Base-by-base conservation (phyloP, 345 rosid genomes). In the Arabis alpina region DNA sequence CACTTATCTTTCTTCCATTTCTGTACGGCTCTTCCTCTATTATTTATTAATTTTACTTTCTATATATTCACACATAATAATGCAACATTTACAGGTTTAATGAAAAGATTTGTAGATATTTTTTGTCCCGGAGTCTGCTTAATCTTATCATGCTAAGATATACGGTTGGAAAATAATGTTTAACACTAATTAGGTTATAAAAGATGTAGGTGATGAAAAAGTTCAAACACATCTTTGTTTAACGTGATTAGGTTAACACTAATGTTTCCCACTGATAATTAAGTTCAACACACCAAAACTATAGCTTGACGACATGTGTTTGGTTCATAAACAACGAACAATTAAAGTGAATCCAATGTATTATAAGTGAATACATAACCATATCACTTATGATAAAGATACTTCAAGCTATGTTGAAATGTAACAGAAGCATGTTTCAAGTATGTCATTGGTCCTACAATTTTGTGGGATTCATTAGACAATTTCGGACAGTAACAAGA, bases 1-100 rank as follows among this genome's bases (percentile, higher is more conserved):
- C 37, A 63, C 55, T 43, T 54, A 53, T 64, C 47, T 62, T 56
- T 66, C 77, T 66, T 66, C 60, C 32, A 66, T 42, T 59, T 66
- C 15, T 59, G 73, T 66, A 74, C 73, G 77, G 77, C 77, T 74
- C 77, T 74, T 19, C 58, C 44, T 61, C 64, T 54, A 61, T 61
- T 37, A 66, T 8, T 36, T 74, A 12, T 16, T 53, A 58, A 14
- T 51, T 40, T 43, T 50, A 57, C 47, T 40, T 30, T 64, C 42
- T 12, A 6, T 23, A 13, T 19, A 24, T 61, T 11, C 37, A 59
- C 50, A 51, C 28, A 10, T 10, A 16, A 41, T 9, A 44, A 19
- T 37, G 12, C 12, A 37, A 64, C 25, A 49, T 10, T 51, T 64
- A 23, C 45, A 50, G n/a, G 10, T 45, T 45, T 36, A 36, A 36